phyloP scores from a whole-genome alignment of 805 yeast genomes.

The Scheffersomyces lignosus region DNA sequence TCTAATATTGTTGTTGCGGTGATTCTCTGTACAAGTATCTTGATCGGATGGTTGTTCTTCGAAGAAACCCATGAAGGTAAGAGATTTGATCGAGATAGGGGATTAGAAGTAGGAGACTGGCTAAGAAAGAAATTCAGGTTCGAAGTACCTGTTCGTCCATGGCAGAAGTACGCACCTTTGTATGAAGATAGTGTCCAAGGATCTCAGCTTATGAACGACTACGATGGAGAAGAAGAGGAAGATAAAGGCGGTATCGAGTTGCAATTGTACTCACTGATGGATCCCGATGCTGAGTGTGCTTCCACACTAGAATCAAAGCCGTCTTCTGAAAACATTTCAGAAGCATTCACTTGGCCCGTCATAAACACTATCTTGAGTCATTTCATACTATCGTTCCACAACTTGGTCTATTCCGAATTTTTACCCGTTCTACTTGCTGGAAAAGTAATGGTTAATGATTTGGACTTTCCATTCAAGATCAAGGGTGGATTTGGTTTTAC shows the following conservation, averaged over 20 bases:
- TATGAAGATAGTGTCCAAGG: slow-evolving; percentile 1
- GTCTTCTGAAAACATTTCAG: slow-evolving; percentile 4
- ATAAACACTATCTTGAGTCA: slow-evolving; percentile 16
- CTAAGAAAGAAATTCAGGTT: slow-evolving; percentile 11
- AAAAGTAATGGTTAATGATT: slow-evolving; percentile 4
- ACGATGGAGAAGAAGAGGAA: slow-evolving; percentile 10
- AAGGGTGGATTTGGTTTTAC: slow-evolving; percentile 19
- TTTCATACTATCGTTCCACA: slow-evolving; percentile 15
- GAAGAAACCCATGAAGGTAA: slow-evolving; percentile 15
- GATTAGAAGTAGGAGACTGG: slow-evolving; percentile 15
- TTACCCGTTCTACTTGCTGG: slow-evolving; percentile 19
- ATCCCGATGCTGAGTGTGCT: not conserved
- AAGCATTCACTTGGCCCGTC: slow-evolving; percentile 15
- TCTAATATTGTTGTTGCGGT: slow-evolving; percentile 17
- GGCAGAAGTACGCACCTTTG: slow-evolving; percentile 5
- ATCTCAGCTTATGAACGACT: not conserved
- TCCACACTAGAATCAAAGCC: slow-evolving; percentile 3
- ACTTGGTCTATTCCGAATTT: slow-evolving; percentile 17
- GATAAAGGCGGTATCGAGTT: slow-evolving; percentile 6
- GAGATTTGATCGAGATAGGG: slow-evolving; percentile 10
- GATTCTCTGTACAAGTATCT: slow-evolving; percentile 8
- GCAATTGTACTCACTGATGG: slow-evolving; percentile 3
- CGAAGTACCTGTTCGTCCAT: slow-evolving; percentile 11
- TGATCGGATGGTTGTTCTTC: slow-evolving; percentile 16
- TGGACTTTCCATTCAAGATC: slow-evolving; percentile 16